A percentile compares a stretch with the other conserved stretches of the same genome.
phyloP scores from a whole-genome alignment of 805 yeast genomes.

The Peterozyma toletana region DNA sequence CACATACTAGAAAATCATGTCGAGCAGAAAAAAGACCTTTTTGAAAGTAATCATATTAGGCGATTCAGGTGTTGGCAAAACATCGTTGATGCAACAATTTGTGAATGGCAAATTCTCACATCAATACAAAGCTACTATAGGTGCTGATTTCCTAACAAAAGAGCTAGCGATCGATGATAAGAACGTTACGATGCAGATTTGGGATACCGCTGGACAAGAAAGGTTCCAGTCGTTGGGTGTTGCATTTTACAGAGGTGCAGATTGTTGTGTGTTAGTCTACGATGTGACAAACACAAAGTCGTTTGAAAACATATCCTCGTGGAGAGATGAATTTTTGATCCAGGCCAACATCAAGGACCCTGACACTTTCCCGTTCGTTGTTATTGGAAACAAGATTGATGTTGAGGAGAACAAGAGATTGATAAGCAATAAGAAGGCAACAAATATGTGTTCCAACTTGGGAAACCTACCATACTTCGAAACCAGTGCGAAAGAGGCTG shows the following conservation, averaged over 20 bases:
- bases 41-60: constrained; percentile 88
- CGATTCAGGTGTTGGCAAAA: constrained; percentile 96
- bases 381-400: constrained; percentile 91
- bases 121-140: constrained; percentile 96
- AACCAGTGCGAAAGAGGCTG: constrained; percentile 96
- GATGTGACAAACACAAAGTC: constrained; percentile 95
- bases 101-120: constrained; percentile 91
- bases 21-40: constrained; percentile 65
- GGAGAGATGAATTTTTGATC: constrained; percentile 93
- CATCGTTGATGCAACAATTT: constrained; percentile 94
- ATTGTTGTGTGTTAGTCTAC: constrained; percentile 92
- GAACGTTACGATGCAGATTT: constrained; percentile 74
- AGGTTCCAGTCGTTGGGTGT: constrained; percentile 95
- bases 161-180: constrained; percentile 83
- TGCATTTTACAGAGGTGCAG: constrained; percentile 96
- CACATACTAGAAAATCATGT: constrained; percentile 21
- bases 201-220: constrained; percentile 99
- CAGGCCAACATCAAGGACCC: constrained; percentile 94
- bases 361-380: constrained; percentile 91
- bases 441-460: constrained; percentile 32
- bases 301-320: constrained; percentile 77
- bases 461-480: constrained; percentile 85
- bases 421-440: constrained; percentile 48
- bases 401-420: constrained; percentile 85
- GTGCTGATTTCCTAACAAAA: constrained; percentile 93